Evolutionary conservation across 345 rosid genomes (phyloP), one percentile per base, ranked within the genome.

Genomic region (Arabidopsis arenosa): DNA sequence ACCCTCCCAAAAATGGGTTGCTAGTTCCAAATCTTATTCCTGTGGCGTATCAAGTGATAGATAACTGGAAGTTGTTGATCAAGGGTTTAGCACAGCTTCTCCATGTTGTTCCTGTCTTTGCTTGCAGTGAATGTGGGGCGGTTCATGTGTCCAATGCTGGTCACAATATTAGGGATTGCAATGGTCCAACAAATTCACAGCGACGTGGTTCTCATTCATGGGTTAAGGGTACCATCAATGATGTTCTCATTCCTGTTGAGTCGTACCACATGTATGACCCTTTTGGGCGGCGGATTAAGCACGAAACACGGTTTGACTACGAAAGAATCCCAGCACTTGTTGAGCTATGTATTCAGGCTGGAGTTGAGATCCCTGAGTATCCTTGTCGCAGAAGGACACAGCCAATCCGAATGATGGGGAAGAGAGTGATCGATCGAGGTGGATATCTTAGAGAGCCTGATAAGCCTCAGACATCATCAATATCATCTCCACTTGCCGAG

Each of bases 311-410:
- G 73, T 93, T 93, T 72, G 89, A 91, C 65, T 88, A 84, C 32
- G 97, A 90, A 57, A 86, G 98, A 79, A 87, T 93, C 68, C 98
- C 96, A 5, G 93, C 94, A 7, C 71, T 93, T 64, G 90, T 91
- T 62, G 98, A 91, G 84, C 83, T 93, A 51, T 91, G 98, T 78
- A 84, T 93, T 79, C 98, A 91, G 70, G 94, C 94, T 7, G 96
- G 96, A 14, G 92, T 91, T 52, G 92, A 93, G 54, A 86, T 90
- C 51, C 86, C 93, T 5, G 96, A 88, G 68, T 91, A 90, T 57
- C 96, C 96, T 75, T 88, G 89, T 15, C 91, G 97, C 12, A 79
- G 96, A 79, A 88, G 97, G 72, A 87, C 84, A 60, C 76, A 83
- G 10, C 93, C 94, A 14, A 52, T 93, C 65, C 82, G 96, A 79